phyloP scores from a whole-genome alignment of 352 stramenopile genomes.

The Phytophthora pisi region DNA sequence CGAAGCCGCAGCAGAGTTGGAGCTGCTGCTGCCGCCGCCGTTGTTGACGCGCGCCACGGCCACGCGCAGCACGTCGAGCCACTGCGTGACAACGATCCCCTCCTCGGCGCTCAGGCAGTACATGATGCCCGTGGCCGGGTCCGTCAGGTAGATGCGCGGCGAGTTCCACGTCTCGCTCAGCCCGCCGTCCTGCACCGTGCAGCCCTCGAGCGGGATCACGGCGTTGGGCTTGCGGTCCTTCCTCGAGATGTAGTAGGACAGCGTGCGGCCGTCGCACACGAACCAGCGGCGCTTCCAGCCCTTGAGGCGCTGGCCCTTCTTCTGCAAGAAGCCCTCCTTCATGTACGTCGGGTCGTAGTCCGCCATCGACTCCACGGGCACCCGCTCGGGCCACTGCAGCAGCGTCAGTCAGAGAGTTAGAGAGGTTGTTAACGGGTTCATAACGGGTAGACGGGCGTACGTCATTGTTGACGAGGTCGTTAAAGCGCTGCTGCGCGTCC shows the following conservation, averaged over 20 bases:
- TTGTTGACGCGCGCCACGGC: conserved; percentile 51
- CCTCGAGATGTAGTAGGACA: conserved; percentile 85
- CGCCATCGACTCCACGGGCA: conserved; percentile 52
- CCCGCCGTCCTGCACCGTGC: conserved; percentile 81
- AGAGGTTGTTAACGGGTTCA: neutral
- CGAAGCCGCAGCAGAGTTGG: neutral
- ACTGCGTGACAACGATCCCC: conserved; percentile 67
- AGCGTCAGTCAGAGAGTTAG: neutral
- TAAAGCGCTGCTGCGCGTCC: conserved; percentile 81
- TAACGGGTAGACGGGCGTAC: conserved; percentile 29
- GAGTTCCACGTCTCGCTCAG: conserved; percentile 89
- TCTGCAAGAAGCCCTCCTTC: conserved; percentile 87
- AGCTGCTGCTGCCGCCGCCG: neutral
- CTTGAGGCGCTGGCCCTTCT: conserved; percentile 84
- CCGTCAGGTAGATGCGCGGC: conserved; percentile 84
- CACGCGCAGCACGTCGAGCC: conserved; percentile 68
- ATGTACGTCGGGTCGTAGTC: conserved; percentile 70
- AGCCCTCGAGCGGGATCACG: conserved; percentile 79
- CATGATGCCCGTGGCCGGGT: conserved; percentile 73
- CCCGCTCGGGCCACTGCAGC: conserved; percentile 62
- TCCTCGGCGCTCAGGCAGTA: conserved; percentile 86
- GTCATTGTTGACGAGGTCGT: conserved; percentile 77
- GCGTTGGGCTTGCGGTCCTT: conserved; percentile 86
- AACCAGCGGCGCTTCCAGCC: conserved; percentile 88
- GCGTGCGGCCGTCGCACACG: conserved; percentile 78